Percentiles rank a stretch among this genome's conserved stretches.
phyloP scores from a whole-genome alignment of 768 basidiomycete species.

The Lactarius quietus region DNA sequence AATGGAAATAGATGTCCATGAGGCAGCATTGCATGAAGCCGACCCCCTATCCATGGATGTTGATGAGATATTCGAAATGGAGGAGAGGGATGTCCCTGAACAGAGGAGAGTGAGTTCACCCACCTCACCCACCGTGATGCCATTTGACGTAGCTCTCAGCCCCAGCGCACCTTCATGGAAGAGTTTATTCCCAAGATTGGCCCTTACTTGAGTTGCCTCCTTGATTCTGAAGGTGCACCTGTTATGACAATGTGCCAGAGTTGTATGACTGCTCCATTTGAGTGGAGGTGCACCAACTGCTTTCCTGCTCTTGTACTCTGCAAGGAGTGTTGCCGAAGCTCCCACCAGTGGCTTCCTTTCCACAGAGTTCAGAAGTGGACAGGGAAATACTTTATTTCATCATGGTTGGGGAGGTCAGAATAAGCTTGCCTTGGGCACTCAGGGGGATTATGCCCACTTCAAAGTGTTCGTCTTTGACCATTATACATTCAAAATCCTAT shows the following conservation, averaged over 20 bases:
- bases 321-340: background rate
- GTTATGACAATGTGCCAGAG: too few species aligned
- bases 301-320: conserved; percentile 1
- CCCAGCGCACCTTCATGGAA: too few species aligned
- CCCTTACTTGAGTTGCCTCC: too few species aligned
- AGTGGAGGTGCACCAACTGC: background rate
- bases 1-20: background rate
- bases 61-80: too few species aligned
- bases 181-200: too few species aligned
- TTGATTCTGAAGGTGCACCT: too few species aligned
- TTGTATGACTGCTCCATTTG: background rate
- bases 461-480: too few species aligned
- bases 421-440: conserved; percentile 5
- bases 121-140: too few species aligned
- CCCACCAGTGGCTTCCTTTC: conserved; percentile 3
- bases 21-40: background rate
- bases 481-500: background rate
- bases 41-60: background rate
- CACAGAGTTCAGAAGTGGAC: conserved; percentile 8
- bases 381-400: background rate
- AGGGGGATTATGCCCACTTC: background rate
- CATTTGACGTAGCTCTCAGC: too few species aligned
- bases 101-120: too few species aligned
- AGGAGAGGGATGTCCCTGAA: too few species aligned
- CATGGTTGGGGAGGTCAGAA: conserved; percentile 5